Percentiles rank a stretch among this genome's conserved stretches.
These are phyloP conservation scores for Acanthamoeba sp. DNA, from an alignment of 208 protist species.

Conservation along the genomic window DNA sequence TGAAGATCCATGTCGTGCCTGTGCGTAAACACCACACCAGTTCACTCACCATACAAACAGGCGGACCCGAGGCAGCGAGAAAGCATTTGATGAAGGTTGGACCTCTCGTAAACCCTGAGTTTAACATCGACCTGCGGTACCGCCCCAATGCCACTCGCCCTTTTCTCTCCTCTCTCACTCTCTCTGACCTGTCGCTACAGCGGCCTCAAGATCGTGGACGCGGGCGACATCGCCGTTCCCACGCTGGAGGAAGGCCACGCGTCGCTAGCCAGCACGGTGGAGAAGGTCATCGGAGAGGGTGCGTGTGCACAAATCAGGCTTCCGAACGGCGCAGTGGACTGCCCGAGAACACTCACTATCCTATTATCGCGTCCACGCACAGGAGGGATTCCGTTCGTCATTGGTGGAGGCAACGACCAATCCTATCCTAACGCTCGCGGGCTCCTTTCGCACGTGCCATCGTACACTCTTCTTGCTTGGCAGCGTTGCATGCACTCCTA, in stretches of 20 bases:
- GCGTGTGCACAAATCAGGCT: too few relatives aligned
- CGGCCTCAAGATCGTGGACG: conserved; percentile 19
- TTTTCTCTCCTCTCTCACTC: not conserved
- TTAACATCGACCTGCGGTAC: conserved; percentile 82
- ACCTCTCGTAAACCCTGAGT: conserved; percentile 87
- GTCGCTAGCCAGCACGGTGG: conserved; percentile 1
- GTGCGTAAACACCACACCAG: not conserved
- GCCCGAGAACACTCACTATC: not conserved
- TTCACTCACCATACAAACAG: not conserved
- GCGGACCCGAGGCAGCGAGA: not conserved
- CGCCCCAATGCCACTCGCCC: too few relatives aligned
- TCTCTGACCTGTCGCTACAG: not conserved
- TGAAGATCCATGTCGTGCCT: conserved; percentile 76
- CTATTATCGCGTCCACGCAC: conserved; percentile 77
- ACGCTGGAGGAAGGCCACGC: conserved; percentile 61
- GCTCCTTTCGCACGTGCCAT: conserved; percentile 76
- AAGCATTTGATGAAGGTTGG: conserved; percentile 83
- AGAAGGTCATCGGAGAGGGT: conserved; percentile 52
- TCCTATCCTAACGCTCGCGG: conserved; percentile 88
- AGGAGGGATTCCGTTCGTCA: conserved; percentile 88
- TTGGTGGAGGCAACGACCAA: conserved; percentile 92
- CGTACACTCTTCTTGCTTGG: too few relatives aligned
- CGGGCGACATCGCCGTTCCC: conserved; percentile 29
- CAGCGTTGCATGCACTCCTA: not conserved
- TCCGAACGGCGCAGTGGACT: too few relatives aligned